A percentile compares a stretch with the other conserved stretches of the same genome.
These are phyloP conservation scores for Kuraishia piskuri DNA, from an alignment of 805 yeast species.

Conservation along the genomic window DNA sequence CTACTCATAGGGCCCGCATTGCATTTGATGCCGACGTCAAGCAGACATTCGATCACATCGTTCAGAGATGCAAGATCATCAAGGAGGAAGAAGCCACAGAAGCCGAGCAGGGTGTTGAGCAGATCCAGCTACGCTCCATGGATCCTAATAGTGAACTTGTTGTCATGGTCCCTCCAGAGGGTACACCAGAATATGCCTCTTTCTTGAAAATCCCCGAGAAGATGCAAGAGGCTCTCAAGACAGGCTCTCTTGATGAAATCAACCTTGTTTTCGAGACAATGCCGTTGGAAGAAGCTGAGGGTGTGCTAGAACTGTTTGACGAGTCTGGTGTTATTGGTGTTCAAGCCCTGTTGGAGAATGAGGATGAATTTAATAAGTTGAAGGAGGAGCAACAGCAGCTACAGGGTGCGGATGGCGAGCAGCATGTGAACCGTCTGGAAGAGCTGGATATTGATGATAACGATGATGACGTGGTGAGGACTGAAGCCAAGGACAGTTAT, in stretches of 20 bases:
- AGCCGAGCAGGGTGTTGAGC: conserved; percentile 55
- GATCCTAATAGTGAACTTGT: conserved; percentile 75
- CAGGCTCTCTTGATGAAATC: conserved; percentile 66
- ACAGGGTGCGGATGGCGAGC: neutral
- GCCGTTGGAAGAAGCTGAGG: conserved; percentile 74
- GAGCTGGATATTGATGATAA: neutral
- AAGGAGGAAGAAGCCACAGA: conserved; percentile 27
- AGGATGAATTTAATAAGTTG: conserved; percentile 51
- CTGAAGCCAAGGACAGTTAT: neutral
- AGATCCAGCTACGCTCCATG: conserved; percentile 80
- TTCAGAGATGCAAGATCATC: conserved; percentile 63
- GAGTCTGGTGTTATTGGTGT: conserved; percentile 80
- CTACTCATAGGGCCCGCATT: conserved; percentile 49
- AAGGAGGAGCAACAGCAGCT: conserved; percentile 13
- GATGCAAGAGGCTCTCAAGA: conserved; percentile 70
- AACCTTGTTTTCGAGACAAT: conserved; percentile 73
- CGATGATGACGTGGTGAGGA: conserved; percentile 1
- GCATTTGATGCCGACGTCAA: conserved; percentile 71
- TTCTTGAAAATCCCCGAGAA: conserved; percentile 49
- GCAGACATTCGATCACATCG: conserved; percentile 68
- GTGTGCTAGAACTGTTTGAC: conserved; percentile 62
- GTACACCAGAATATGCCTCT: conserved; percentile 39
- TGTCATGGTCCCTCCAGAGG: conserved; percentile 60
- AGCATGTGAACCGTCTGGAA: neutral
- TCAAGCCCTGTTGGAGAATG: conserved; percentile 67